phyloP scores from a whole-genome alignment of 139 green algal genomes.

The Coccomyxa sp. region DNA sequence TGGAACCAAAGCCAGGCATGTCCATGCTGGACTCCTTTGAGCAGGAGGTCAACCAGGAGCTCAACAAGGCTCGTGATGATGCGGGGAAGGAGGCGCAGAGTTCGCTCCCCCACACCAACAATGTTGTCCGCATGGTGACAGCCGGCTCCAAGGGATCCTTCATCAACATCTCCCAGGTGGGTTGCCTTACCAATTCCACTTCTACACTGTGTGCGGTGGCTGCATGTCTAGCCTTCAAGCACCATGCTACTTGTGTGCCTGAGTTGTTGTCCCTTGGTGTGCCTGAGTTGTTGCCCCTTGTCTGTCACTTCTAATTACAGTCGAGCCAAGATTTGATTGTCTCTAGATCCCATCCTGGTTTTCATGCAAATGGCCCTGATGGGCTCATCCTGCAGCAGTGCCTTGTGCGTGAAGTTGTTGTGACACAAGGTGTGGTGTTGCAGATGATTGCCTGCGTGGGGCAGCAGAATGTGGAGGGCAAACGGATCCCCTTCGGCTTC shows the following conservation, averaged over 20 bases:
- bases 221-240: neutral
- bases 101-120: conserved; percentile 90
- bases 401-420: too few species aligned
- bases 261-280: too few species aligned
- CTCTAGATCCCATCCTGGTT: too few species aligned
- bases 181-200: neutral
- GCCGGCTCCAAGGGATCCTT: conserved; percentile 95
- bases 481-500: conserved; percentile 98
- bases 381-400: too few species aligned
- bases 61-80: conserved; percentile 95
- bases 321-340: too few species aligned
- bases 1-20: conserved; percentile 87
- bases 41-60: conserved; percentile 74
- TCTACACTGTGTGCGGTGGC: neutral
- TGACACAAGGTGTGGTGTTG: neutral
- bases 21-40: conserved; percentile 96
- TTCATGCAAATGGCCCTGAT: too few species aligned
- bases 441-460: conserved; percentile 99
- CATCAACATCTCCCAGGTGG: conserved; percentile 97
- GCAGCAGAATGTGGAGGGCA: conserved; percentile 99
- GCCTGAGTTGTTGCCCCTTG: neutral
- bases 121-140: conserved; percentile 98
- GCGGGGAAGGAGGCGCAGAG: conserved; percentile 87
- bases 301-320: too few species aligned
- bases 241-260: neutral